Percentiles rank a stretch among this genome's conserved stretches.
Evolutionary conservation across 805 yeast species (phyloP).

Genomic region (Starmerella kuoi): DNA sequence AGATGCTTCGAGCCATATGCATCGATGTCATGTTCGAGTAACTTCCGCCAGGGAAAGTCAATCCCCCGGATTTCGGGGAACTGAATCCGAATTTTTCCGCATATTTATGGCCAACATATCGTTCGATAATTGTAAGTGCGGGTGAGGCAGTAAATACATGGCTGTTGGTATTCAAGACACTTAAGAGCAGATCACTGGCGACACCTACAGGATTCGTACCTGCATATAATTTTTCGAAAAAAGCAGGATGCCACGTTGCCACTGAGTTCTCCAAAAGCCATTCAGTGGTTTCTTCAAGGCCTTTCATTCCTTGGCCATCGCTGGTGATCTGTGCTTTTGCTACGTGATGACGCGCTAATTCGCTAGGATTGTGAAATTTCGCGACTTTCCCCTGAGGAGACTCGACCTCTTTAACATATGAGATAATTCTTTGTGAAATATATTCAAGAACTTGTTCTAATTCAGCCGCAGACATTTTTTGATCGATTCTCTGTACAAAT

Average conservation of each 20-base stretch:
- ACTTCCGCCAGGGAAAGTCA: conserved; percentile 79
- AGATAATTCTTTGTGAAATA: conserved; percentile 41
- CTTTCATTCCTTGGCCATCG: conserved; percentile 33
- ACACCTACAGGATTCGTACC: conserved; percentile 79
- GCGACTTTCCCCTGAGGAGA: conserved; percentile 40
- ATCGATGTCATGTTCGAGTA: conserved; percentile 73
- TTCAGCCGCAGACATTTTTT: conserved; percentile 29
- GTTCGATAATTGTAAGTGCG: conserved; percentile 61
- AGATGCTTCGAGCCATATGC: conserved; percentile 58
- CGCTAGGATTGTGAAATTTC: conserved; percentile 32
- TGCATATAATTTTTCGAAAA: conserved; percentile 72
- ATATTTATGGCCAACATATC: conserved; percentile 51
- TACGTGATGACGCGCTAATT: conserved; percentile 32
- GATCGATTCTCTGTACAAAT: not conserved
- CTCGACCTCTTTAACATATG: conserved; percentile 42
- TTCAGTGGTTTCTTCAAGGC: conserved; percentile 41
- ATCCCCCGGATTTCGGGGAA: conserved; percentile 54
- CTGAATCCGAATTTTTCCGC: conserved; percentile 50
- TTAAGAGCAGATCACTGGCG: conserved; percentile 54
- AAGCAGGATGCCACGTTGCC: conserved; percentile 80
- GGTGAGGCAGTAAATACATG: conserved; percentile 81
- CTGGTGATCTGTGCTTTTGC: conserved; percentile 22
- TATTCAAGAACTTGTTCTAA: conserved; percentile 42
- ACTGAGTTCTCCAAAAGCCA: conserved; percentile 53
- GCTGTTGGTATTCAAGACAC: conserved; percentile 66